Percentiles rank a stretch among this genome's conserved stretches.
Conservation (phyloP, 768 basidiomycete genomes). For the Amanita muscaria region DNA sequence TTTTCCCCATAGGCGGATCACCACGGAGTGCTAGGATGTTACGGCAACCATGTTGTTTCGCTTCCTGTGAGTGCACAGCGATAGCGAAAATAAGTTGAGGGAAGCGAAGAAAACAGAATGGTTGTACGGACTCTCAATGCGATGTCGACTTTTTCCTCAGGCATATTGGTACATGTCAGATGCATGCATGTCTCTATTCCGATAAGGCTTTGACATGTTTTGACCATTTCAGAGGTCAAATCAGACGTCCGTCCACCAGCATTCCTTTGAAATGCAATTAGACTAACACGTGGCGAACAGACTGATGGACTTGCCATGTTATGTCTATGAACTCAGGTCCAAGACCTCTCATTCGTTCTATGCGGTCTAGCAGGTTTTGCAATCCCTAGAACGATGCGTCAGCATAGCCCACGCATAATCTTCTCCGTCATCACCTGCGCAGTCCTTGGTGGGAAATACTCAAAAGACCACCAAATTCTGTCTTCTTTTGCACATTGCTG, state of each 20-base stretch:
- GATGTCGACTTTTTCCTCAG: slow-evolving; percentile 88
- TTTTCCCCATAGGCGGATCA: slow-evolving; percentile 82
- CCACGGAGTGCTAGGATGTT: slow-evolving; percentile 92
- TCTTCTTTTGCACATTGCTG: slow-evolving; percentile 76
- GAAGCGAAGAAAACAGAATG: not conserved
- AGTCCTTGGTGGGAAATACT: slow-evolving; percentile 95
- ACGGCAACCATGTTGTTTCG: slow-evolving; percentile 80
- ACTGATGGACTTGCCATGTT: slow-evolving; percentile 57
- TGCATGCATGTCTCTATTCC: slow-evolving; percentile 99
- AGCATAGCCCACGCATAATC: not conserved
- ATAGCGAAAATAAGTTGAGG: slow-evolving; percentile 3
- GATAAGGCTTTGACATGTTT: slow-evolving; percentile 86
- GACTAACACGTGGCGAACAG: not conserved
- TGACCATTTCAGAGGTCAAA: slow-evolving; percentile 87
- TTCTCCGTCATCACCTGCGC: slow-evolving; percentile 57
- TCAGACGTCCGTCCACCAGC: slow-evolving; percentile 95
- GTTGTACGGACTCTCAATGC: slow-evolving; percentile 69
- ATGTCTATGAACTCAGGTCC: slow-evolving; percentile 99
- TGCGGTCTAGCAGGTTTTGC: slow-evolving; percentile 95
- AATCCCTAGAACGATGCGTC: slow-evolving; percentile 46
- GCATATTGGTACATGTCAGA: slow-evolving; percentile 98
- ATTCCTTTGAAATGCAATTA: slow-evolving; percentile 52
- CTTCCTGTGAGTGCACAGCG: slow-evolving; percentile 48
- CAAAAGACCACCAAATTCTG: slow-evolving; percentile 96
- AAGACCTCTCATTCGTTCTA: slow-evolving; percentile 92